These are phyloP conservation scores for Clavispora santaluciae DNA, from an alignment of 805 yeast genomes.

Conservation along the genomic window DNA sequence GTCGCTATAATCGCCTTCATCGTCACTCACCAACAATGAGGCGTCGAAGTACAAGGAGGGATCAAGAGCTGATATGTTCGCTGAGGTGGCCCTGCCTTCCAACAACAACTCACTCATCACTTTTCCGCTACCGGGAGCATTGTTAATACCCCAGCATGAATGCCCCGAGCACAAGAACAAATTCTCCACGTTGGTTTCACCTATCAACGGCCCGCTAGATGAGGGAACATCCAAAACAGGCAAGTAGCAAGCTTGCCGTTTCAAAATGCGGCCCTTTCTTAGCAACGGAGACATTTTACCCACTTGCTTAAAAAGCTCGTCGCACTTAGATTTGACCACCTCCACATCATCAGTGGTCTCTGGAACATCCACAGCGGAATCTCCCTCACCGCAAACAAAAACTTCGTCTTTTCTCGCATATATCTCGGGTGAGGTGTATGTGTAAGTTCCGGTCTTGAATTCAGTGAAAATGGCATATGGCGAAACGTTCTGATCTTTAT, in stretches of 20 bases:
- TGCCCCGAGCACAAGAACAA: slow-evolving; percentile 86
- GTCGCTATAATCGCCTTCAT: slow-evolving; percentile 11
- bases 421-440: slow-evolving; percentile 85
- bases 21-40: slow-evolving; percentile 33
- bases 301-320: slow-evolving; percentile 76
- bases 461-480: slow-evolving; percentile 96
- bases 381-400: slow-evolving; percentile 97
- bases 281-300: slow-evolving; percentile 69
- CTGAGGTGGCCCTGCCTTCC: slow-evolving; percentile 76
- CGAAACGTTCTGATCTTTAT: slow-evolving; percentile 62
- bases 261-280: slow-evolving; percentile 66
- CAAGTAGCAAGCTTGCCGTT: slow-evolving; percentile 90
- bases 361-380: slow-evolving; percentile 82
- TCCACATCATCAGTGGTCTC: slow-evolving; percentile 92
- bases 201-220: slow-evolving; percentile 88
- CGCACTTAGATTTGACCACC: slow-evolving; percentile 83
- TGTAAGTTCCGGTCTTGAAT: slow-evolving; percentile 59
- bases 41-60: slow-evolving; percentile 89
- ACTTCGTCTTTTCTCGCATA: slow-evolving; percentile 95
- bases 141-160: slow-evolving; percentile 98
- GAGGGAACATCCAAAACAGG: slow-evolving; percentile 94
- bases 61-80: slow-evolving; percentile 76
- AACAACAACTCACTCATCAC: slow-evolving; percentile 80
- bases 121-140: slow-evolving; percentile 96
- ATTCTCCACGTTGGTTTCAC: slow-evolving; percentile 82